Conservation (phyloP, 257 asterid species). For the Solanum sitiens region DNA sequence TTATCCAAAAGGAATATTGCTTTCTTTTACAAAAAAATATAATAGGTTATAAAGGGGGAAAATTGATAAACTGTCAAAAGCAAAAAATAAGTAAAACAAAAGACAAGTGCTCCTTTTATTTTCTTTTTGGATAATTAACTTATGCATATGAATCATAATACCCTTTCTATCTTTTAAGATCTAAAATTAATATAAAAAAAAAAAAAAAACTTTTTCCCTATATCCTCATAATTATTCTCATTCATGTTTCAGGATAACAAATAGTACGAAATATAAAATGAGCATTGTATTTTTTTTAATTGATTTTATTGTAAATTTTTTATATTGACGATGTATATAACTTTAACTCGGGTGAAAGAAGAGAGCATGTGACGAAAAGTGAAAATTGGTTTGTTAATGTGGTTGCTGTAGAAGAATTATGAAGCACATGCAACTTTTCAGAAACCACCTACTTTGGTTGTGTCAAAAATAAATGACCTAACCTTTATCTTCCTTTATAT, state of each 20-base stretch:
- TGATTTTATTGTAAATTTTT: not conserved
- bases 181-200: not conserved
- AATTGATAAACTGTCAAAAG: not conserved
- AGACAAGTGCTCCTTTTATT: not conserved
- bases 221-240: not conserved
- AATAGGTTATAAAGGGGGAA: not conserved
- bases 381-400: not conserved
- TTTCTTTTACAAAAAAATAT: not conserved
- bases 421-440: constrained; percentile 24
- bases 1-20: not conserved
- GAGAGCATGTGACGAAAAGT: not conserved
- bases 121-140: not conserved
- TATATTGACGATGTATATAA: not conserved
- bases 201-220: not conserved
- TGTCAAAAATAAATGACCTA: constrained; percentile 1
- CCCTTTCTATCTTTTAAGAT: not conserved
- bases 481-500: constrained; percentile 9
- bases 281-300: not conserved
- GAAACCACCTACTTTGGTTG: constrained; percentile 10
- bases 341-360: not conserved
- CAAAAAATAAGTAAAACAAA: not conserved
- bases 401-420: not conserved
- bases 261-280: not conserved
- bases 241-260: not conserved
- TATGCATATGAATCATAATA: not conserved